phyloP scores from a whole-genome alignment of 2,329 filamentous ascomycete species.

The Botrytis squamosa region DNA sequence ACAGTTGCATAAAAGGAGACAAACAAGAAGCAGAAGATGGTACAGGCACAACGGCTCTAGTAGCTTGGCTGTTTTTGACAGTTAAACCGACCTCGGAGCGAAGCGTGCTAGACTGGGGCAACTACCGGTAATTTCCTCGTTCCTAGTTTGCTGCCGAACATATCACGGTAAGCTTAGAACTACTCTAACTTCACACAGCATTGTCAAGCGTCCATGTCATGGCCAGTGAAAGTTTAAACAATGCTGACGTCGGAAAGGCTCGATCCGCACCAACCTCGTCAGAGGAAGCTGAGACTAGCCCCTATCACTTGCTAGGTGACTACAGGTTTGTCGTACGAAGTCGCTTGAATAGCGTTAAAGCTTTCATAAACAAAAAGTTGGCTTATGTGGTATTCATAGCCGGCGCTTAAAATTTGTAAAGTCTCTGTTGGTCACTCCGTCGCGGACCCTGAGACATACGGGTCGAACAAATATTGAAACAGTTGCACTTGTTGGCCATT shows the following conservation, averaged over 20 bases:
- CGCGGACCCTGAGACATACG: not conserved
- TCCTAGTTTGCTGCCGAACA: not conserved
- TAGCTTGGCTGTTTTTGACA: not conserved
- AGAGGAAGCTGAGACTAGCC: not conserved
- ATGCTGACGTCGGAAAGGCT: not conserved
- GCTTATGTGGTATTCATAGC: not conserved
- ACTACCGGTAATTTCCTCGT: not conserved
- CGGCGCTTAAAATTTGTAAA: slow-evolving; percentile 6
- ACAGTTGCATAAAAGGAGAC: not conserved
- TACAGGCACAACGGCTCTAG: not conserved
- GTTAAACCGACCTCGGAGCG: not conserved
- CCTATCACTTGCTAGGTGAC: not conserved
- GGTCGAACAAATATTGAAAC: not conserved
- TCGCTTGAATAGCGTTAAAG: slow-evolving; percentile 3
- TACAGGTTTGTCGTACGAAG: not conserved
- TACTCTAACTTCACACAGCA: not conserved
- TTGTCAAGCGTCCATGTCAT: not conserved
- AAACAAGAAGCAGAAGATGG: not conserved
- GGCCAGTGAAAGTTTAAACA: not conserved
- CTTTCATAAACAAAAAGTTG: not conserved
- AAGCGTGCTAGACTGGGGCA: not conserved
- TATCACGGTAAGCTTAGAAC: not conserved
- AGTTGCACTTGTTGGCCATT: not conserved
- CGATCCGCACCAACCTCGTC: not conserved
- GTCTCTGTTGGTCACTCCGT: not conserved